Conservation (phyloP, 202 grass and related monocot genomes). For the Cymbopogon flexuosus region DNA sequence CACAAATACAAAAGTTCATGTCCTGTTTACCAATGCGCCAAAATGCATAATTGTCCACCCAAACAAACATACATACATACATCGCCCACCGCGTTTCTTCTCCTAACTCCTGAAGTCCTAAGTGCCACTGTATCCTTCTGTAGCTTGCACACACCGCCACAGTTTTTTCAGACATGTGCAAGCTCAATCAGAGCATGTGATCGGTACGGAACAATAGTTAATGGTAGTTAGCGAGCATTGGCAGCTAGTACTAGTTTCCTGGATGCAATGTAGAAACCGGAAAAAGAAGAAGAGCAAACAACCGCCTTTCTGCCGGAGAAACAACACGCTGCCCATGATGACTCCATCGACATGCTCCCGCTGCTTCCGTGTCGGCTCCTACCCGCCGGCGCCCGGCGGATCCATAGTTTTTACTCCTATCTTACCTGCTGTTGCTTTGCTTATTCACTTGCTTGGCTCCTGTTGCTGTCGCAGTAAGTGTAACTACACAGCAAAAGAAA, state of each 20-base stretch:
- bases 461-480: conserved; percentile 5
- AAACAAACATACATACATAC: not conserved
- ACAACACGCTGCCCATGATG: not conserved
- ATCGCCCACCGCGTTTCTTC: not conserved
- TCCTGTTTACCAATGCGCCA: not conserved
- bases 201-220: not conserved
- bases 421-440: not conserved
- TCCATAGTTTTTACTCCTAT: not conserved
- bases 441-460: not conserved
- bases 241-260: not conserved
- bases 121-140: not conserved
- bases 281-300: not conserved
- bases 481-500: conserved; percentile 1
- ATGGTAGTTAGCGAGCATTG: not conserved
- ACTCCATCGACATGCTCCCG: not conserved
- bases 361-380: conserved; percentile 4
- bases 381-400: no score
- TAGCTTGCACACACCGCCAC: not conserved
- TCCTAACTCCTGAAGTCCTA: not conserved
- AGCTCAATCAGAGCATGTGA: conserved; percentile 15
- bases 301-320: conserved; percentile 8
- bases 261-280: not conserved
- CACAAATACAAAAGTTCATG: not conserved
- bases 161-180: not conserved
- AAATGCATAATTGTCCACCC: not conserved